Percentiles rank a stretch among this genome's conserved stretches.
phyloP scores from a whole-genome alignment of 441 rosid species.

The Codiaeum variegatum region DNA sequence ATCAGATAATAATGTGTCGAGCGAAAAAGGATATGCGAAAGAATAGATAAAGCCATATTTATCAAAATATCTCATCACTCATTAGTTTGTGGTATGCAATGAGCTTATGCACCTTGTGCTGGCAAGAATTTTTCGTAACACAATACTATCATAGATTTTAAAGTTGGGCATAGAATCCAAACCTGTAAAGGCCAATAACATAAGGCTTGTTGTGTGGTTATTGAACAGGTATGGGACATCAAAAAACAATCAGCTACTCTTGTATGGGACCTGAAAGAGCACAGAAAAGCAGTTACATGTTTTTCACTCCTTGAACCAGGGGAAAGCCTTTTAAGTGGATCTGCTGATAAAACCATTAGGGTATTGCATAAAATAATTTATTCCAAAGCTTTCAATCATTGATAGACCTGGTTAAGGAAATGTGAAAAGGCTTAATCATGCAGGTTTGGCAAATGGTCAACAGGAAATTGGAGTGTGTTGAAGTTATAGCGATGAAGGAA shows the following conservation, averaged over 20 bases:
- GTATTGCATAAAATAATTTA: constrained; percentile 28
- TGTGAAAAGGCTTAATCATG: constrained; percentile 9
- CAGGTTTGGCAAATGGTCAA: constrained; percentile 78
- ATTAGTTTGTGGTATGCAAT: no score
- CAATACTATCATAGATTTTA: not conserved
- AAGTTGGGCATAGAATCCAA: not conserved
- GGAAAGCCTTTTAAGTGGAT: constrained; percentile 80
- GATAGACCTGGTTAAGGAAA: not conserved
- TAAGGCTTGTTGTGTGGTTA: not conserved
- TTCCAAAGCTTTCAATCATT: not conserved
- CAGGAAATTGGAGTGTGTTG: constrained; percentile 59
- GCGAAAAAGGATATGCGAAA: no score
- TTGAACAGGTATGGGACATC: constrained; percentile 69
- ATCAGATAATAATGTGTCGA: no score
- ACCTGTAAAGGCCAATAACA: not conserved
- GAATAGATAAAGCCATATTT: no score
- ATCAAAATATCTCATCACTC: no score
- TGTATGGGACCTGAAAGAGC: constrained; percentile 67
- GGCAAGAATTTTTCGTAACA: no score
- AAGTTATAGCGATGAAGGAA: constrained; percentile 63
- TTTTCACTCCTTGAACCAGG: constrained; percentile 73
- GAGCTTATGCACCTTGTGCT: no score
- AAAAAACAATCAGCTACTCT: constrained; percentile 53
- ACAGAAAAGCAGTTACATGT: constrained; percentile 72
- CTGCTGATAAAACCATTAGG: constrained; percentile 74